These are phyloP conservation scores for Hansenula lynferdii DNA, from an alignment of 1,139 yeast species.

Conservation along the genomic window DNA sequence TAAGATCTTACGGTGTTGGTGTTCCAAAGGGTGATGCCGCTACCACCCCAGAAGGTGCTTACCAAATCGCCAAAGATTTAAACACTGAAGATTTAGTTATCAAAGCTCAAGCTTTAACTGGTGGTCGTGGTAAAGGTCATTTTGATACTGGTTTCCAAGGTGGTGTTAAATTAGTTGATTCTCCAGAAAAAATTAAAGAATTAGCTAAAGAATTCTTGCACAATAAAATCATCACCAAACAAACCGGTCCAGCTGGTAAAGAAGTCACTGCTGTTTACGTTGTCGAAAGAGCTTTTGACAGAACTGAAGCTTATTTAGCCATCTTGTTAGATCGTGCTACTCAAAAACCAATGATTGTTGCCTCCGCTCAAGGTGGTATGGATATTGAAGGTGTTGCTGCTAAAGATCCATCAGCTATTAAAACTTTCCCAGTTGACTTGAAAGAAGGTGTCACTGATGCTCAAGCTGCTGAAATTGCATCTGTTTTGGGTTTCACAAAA, in stretches of 20 bases:
- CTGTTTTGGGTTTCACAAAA: conserved; percentile 73
- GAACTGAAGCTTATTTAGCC: conserved; percentile 93
- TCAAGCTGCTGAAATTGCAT: conserved; percentile 73
- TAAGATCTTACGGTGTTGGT: conserved; percentile 77
- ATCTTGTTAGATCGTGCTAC: conserved; percentile 91
- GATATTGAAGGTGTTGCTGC: conserved; percentile 99
- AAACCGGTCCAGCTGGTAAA: conserved; percentile 97
- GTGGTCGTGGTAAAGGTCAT: conserved; percentile 99
- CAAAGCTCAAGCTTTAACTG: conserved; percentile 98
- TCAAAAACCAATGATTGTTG: conserved; percentile 90
- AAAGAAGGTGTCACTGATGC: conserved; percentile 76
- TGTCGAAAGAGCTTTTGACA: conserved; percentile 91
- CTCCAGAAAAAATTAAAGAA: conserved; percentile 84
- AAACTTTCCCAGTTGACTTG: conserved; percentile 78
- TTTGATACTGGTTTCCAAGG: conserved; percentile 95
- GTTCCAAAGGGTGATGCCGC: conserved; percentile 94
- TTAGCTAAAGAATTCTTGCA: conserved; percentile 86
- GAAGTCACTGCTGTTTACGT: conserved; percentile 95
- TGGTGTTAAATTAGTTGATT: conserved; percentile 87
- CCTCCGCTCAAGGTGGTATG: conserved; percentile 99
- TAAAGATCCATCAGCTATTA: conserved; percentile 86
- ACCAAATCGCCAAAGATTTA: conserved; percentile 62
- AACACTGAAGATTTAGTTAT: conserved; percentile 81
- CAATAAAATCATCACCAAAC: conserved; percentile 94
- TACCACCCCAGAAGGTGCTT: conserved; percentile 85